Conservation (phyloP, 2,329 filamentous ascomycete genomes). For the Botryotinia narcissicola region DNA sequence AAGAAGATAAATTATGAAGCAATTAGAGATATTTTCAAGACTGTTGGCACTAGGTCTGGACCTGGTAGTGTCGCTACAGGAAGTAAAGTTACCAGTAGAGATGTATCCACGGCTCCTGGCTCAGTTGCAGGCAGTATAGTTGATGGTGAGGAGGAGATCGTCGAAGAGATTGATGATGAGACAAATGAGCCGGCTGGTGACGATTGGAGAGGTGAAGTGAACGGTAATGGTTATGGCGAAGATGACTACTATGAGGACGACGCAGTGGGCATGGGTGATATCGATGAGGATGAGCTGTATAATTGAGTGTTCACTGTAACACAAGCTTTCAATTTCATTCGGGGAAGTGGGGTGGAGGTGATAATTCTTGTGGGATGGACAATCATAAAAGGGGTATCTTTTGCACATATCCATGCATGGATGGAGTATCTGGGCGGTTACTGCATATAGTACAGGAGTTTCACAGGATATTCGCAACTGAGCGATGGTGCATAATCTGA, state of each 20-base stretch:
- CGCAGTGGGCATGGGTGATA: slow-evolving; percentile 14
- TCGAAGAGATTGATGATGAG: neutral
- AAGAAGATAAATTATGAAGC: slow-evolving; percentile 74
- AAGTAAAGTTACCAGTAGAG: slow-evolving; percentile 42
- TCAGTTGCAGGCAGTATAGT: slow-evolving; percentile 22
- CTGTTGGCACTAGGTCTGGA: slow-evolving; percentile 43
- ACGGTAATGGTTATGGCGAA: slow-evolving; percentile 7
- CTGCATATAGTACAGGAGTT: neutral
- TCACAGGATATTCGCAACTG: neutral
- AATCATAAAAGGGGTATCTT: neutral
- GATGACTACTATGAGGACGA: slow-evolving; percentile 17
- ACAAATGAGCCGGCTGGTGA: slow-evolving; percentile 1
- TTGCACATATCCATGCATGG: neutral
- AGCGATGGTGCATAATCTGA: neutral
- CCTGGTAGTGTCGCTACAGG: slow-evolving; percentile 49
- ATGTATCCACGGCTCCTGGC: slow-evolving; percentile 21
- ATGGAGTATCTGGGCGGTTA: neutral
- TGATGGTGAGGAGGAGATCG: neutral
- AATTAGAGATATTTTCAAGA: slow-evolving; percentile 43
- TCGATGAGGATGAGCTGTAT: slow-evolving; percentile 16
- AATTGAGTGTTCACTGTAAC: neutral
- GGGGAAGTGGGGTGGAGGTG: neutral
- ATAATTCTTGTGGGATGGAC: neutral
- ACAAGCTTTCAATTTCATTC: neutral
- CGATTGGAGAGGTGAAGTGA: slow-evolving; percentile 12